Evolutionary conservation across 2,329 filamentous ascomycete species (phyloP).

Genomic region (Pseudonectria foliicola): DNA sequence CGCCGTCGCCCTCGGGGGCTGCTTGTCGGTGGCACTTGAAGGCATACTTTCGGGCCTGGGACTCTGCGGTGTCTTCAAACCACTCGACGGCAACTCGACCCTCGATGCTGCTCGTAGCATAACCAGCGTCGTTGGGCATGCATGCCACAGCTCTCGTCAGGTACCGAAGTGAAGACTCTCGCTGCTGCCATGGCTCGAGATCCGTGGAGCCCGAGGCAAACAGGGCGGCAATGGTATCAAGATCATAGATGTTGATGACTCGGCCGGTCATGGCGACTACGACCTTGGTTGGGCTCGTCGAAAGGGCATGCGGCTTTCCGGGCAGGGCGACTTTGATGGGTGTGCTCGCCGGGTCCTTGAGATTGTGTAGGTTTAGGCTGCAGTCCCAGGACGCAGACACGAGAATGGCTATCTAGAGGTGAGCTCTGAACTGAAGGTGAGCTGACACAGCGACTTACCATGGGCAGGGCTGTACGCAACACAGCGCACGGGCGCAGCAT

Average conservation of each 20-base stretch:
- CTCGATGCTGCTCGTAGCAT: conserved; percentile 88
- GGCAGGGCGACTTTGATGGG: conserved; percentile 66
- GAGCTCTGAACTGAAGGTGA: conserved; percentile 6
- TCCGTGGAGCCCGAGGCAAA: conserved; percentile 38
- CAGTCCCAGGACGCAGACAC: conserved; percentile 91
- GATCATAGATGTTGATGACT: conserved; percentile 90
- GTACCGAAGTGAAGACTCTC: conserved; percentile 92
- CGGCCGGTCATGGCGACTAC: conserved; percentile 95
- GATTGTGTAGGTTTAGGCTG: conserved; percentile 77
- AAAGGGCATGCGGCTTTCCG: conserved; percentile 83
- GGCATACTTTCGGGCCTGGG: conserved; percentile 89
- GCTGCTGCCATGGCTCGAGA: conserved; percentile 80
- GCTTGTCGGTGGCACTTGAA: conserved; percentile 96
- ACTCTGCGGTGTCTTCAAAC: conserved; percentile 85
- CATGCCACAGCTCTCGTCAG: conserved; percentile 89
- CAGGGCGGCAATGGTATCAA: conserved; percentile 56
- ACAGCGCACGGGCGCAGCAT: conserved; percentile 71
- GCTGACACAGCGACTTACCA: conserved; percentile 37
- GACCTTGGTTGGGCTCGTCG: conserved; percentile 68
- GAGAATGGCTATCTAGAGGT: conserved; percentile 51
- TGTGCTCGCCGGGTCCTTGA: conserved; percentile 41
- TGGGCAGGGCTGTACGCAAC: conserved; percentile 75
- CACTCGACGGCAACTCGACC: conserved; percentile 94
- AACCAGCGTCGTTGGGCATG: conserved; percentile 94
- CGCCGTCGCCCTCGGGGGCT: conserved; percentile 53